Evolutionary conservation across 179 eudicot species (phyloP), one percentile per base, ranked within the genome.

Genomic region (Silene noctiflora): DNA sequence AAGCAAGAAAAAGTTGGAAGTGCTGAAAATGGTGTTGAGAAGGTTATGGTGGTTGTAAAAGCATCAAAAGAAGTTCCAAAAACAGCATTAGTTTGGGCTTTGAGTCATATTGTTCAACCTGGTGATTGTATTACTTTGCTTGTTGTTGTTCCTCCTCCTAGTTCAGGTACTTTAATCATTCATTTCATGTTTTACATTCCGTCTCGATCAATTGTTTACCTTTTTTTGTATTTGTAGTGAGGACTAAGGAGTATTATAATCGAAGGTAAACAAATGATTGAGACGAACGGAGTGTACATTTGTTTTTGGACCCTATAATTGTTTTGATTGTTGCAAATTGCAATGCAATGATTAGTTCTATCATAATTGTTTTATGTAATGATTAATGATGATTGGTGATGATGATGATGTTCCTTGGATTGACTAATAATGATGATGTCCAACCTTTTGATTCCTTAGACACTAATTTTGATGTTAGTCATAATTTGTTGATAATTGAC

Each of bases 81-180:
- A 66, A 81, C 90, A 55, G 99, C 96, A 22, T 85, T 96, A 16
- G 84, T 96, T 67, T 96, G 99, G 99, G 97, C 99, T 67, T 83
- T 96, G 81, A 91, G 88, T 86, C 99, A 96, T 85, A 98, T 96
- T 81, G 98, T 90, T 81, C 99, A 96, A 76, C 99, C 99, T 69
- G 98, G 96, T 56, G 93, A 96, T 79, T 93, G 93, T 77, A 91
- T 96, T 59, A 90, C 93, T 11, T 78, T 96, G 58, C 89, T 96
- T 73, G 99, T 94, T 46, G 94, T 96, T 77, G 86, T 88, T 44
- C 85, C 98, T 77, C 83, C 91, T 6, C 97, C 88, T 61, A 83
- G 75, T 77, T 87, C 94, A 80, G 89, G 89, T 84, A 77, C 19
- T 21, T 8, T 12, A 12, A 11, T 14, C 14, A 14, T 5, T 70